A percentile compares a stretch with the other conserved stretches of the same genome.
Conservation (phyloP, 1,139 yeast genomes). For the Sugiyamaella xylanicola region DNA sequence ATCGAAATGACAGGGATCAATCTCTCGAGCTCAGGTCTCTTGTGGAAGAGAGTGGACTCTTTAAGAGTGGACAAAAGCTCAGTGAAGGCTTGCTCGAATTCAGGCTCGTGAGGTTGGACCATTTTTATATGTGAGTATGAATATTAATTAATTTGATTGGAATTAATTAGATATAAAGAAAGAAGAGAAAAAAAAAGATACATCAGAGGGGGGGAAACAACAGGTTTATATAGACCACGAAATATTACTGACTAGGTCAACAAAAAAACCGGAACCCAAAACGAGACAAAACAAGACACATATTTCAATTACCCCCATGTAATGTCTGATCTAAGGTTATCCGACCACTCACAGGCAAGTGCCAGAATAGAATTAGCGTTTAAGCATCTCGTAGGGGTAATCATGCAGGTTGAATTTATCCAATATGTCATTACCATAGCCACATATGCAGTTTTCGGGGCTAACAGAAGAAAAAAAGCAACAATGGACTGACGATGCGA, state of each 20-base stretch:
- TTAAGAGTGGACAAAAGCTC: slow-evolving; percentile 87
- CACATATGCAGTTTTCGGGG: neutral
- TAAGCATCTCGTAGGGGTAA: neutral
- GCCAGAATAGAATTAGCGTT: neutral
- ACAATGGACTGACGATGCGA: neutral
- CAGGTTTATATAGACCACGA: slow-evolving; percentile 13
- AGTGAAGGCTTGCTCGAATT: slow-evolving; percentile 97
- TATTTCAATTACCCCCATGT: slow-evolving; percentile 8
- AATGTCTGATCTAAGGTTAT: slow-evolving; percentile 10
- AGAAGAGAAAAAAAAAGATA: slow-evolving; percentile 6
- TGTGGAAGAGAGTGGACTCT: slow-evolving; percentile 85
- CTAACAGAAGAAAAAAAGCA: neutral
- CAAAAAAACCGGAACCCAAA: neutral
- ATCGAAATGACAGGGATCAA: slow-evolving; percentile 89
- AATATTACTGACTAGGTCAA: neutral
- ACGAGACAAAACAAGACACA: neutral
- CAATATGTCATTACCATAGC: neutral
- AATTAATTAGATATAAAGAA: slow-evolving; percentile 6
- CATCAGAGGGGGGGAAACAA: slow-evolving; percentile 2
- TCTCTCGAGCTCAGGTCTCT: slow-evolving; percentile 87
- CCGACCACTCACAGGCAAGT: slow-evolving; percentile 13
- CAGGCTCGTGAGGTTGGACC: slow-evolving; percentile 83
- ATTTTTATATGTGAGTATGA: slow-evolving; percentile 35
- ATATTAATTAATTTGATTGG: neutral
- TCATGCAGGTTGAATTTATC: slow-evolving; percentile 12